Conservation (phyloP, 116 monocot species). For the Trichopus zeylanicus region DNA sequence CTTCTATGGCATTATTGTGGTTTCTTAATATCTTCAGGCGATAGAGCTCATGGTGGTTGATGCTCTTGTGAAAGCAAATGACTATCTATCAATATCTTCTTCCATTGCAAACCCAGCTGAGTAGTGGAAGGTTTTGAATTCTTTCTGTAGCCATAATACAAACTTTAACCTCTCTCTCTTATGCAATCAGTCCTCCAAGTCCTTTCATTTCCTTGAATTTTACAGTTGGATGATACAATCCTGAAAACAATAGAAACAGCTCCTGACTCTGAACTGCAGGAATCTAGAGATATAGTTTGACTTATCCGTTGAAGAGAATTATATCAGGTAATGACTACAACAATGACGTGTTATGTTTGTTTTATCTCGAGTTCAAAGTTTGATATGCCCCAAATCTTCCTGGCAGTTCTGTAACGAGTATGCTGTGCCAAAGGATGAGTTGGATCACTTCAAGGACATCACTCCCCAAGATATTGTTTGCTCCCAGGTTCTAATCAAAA, state of each 20-base stretch:
- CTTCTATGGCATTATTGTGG: too few relatives aligned
- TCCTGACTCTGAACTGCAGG: conserved; percentile 52
- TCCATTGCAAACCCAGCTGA: conserved; percentile 58
- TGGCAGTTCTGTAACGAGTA: conserved; percentile 94
- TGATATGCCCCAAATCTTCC: too few relatives aligned
- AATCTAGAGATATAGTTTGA: conserved; percentile 63
- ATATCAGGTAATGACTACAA: conserved; percentile 62
- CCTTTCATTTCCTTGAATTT: conserved; percentile 7
- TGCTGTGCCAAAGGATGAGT: conserved; percentile 76
- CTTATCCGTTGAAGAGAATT: conserved; percentile 71
- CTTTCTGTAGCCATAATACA: neutral
- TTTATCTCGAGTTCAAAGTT: too few relatives aligned
- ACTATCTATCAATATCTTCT: conserved; percentile 56
- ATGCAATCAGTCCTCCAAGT: neutral
- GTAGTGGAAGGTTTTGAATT: conserved; percentile 80
- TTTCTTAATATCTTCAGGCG: conserved; percentile 47
- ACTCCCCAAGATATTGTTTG: conserved; percentile 81
- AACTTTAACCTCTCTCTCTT: neutral
- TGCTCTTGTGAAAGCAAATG: conserved; percentile 76
- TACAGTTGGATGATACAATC: conserved; percentile 91
- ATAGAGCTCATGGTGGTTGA: conserved; percentile 96
- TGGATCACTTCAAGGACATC: conserved; percentile 74
- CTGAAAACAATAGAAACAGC: conserved; percentile 88
- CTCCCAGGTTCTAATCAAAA: conserved; percentile 51
- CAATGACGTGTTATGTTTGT: too few relatives aligned